Evolutionary conservation across 2,329 filamentous ascomycete species (phyloP).

Genomic region (Hyphodiscus sp.): DNA sequence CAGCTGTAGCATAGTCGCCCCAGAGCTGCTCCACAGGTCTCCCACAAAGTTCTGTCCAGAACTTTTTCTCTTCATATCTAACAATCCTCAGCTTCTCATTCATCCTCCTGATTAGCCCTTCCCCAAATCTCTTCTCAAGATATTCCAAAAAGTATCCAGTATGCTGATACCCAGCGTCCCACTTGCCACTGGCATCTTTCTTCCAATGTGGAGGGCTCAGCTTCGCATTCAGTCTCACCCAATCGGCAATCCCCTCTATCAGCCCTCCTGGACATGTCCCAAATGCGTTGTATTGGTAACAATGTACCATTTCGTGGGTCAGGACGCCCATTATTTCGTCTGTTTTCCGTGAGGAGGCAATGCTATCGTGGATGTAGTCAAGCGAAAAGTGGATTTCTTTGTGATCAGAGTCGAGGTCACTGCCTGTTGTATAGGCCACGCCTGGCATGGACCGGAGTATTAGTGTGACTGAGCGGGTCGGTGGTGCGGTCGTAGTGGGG

Average conservation of each 20-base stretch:
- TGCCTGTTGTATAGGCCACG: constrained; percentile 83
- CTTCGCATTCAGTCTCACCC: constrained; percentile 70
- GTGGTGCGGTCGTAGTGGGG: constrained; percentile 37
- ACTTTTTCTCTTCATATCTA: constrained; percentile 55
- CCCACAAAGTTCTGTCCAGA: constrained; percentile 67
- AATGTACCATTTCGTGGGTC: constrained; percentile 91
- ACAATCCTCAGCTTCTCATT: constrained; percentile 61
- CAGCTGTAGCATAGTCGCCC: constrained; percentile 53
- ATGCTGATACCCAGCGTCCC: constrained; percentile 85
- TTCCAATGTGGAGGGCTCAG: constrained; percentile 82
- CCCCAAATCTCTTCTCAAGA: constrained; percentile 61
- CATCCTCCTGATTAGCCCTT: constrained; percentile 53
- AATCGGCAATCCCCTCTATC: constrained; percentile 89
- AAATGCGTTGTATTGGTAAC: constrained; percentile 72
- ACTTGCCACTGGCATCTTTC: constrained; percentile 46
- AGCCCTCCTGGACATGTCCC: constrained; percentile 64
- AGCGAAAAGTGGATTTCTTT: constrained; percentile 90
- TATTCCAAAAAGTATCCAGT: constrained; percentile 90
- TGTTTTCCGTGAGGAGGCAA: constrained; percentile 37
- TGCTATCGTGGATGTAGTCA: constrained; percentile 55
- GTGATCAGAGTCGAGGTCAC: constrained; percentile 73
- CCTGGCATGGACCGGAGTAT: constrained; percentile 73
- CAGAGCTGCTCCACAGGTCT: constrained; percentile 62
- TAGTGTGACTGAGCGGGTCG: constrained; percentile 81
- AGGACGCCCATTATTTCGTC: constrained; percentile 76